These are phyloP conservation scores for Xenosphaeropsis pyriputrescens DNA, from an alignment of 2,329 filamentous ascomycete species.

Conservation along the genomic window DNA sequence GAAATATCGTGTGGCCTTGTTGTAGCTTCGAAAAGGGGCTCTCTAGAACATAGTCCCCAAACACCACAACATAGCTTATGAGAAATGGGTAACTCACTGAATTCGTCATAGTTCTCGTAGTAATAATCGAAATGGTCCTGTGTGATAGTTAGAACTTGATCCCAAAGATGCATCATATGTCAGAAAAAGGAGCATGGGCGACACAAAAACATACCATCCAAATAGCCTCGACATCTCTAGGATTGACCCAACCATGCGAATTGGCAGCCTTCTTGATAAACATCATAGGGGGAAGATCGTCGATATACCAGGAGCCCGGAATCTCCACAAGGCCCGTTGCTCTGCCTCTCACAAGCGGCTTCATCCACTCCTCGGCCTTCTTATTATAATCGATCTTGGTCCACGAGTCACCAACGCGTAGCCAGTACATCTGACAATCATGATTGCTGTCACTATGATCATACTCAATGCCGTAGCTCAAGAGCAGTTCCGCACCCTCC, in stretches of 20 bases:
- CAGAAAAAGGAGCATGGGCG: too few species aligned
- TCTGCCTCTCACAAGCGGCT: conserved; percentile 41
- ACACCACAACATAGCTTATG: too few species aligned
- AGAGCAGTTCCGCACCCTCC: conserved; percentile 49
- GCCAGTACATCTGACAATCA: conserved; percentile 49
- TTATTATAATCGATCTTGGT: conserved; percentile 53
- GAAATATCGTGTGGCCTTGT: too few species aligned
- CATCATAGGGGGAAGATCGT: conserved; percentile 55
- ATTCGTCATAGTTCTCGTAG: conserved; percentile 63
- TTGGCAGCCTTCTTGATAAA: conserved; percentile 54
- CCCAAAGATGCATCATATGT: neutral
- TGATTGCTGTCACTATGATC: conserved; percentile 54
- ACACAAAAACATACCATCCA: conserved; percentile 23
- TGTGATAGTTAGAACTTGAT: neutral
- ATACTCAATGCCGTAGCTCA: conserved; percentile 55
- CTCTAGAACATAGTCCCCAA: too few species aligned
- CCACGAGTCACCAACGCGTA: conserved; percentile 49
- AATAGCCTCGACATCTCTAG: conserved; percentile 46
- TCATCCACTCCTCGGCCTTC: conserved; percentile 50
- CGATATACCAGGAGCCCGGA: conserved; percentile 45
- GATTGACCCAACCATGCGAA: conserved; percentile 40
- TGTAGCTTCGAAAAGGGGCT: too few species aligned
- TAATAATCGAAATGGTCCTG: conserved; percentile 58
- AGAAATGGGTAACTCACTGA: too few species aligned
- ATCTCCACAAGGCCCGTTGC: conserved; percentile 53